Evolutionary conservation across 169 alveolate genomes (phyloP).

Genomic region (Plasmodium gaboni): DNA sequence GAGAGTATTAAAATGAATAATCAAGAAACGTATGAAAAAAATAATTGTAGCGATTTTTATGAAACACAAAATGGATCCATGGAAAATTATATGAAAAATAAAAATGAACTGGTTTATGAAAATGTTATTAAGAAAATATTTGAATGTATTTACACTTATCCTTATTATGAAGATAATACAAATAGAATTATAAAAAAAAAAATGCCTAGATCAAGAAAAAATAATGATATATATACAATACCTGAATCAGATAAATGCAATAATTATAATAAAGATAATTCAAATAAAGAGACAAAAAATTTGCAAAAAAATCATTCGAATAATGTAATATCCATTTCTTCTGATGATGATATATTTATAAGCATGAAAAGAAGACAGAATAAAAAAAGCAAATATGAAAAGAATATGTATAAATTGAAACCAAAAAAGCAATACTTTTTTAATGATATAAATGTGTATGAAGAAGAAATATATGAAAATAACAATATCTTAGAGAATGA

Average conservation of each 20-base stretch:
- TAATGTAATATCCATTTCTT: not conserved
- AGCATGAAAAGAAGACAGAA: constrained; percentile 56
- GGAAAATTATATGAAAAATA: constrained; percentile 67
- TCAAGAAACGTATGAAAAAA: too few relatives aligned
- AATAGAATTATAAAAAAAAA: not conserved
- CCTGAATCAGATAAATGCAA: not conserved
- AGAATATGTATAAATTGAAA: constrained; percentile 6
- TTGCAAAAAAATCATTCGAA: constrained; percentile 1
- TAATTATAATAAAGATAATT: not conserved
- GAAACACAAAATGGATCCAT: constrained; percentile 25
- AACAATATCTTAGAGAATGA: constrained; percentile 4
- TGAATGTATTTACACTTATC: constrained; percentile 56
- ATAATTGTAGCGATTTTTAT: constrained; percentile 20
- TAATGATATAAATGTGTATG: constrained; percentile 55
- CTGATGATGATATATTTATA: constrained; percentile 68
- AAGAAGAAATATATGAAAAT: constrained; percentile 52
- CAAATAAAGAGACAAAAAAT: constrained; percentile 3
- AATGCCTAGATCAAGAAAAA: not conserved
- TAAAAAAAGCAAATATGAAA: constrained; percentile 20
- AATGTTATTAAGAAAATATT: constrained; percentile 70
- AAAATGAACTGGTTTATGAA: constrained; percentile 61
- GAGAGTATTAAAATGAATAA: not conserved
- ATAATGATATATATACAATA: not conserved
- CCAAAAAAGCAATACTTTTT: constrained; percentile 73
- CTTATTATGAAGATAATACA: constrained; percentile 56